Percentiles rank a stretch among this genome's conserved stretches.
Conservation (phyloP, 2,329 filamentous ascomycete species). For the Xylariaceae sp. region DNA sequence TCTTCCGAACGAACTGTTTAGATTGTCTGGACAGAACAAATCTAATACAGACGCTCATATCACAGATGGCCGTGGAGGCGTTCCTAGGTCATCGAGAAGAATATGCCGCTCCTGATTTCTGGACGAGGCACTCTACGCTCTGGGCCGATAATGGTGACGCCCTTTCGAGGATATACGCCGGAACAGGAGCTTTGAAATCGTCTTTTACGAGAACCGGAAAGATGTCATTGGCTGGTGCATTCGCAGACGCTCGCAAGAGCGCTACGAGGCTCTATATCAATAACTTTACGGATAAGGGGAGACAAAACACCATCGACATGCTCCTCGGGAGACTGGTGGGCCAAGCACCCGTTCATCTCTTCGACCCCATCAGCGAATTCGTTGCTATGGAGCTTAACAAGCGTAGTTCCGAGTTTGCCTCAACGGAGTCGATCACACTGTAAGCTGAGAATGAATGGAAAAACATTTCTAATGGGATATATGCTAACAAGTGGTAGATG, state of each 20-base stretch:
- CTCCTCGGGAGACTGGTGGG: conserved; percentile 80
- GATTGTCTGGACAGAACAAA: conserved; percentile 96
- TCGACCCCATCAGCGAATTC: conserved; percentile 90
- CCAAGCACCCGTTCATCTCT: conserved; percentile 77
- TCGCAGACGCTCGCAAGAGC: conserved; percentile 94
- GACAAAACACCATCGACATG: conserved; percentile 93
- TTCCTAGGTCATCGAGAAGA: conserved; percentile 72
- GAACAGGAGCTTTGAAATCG: conserved; percentile 90
- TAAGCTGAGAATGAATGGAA: conserved; percentile 38
- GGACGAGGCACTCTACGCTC: conserved; percentile 83
- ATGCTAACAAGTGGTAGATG: conserved; percentile 34
- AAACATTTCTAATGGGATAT: not conserved
- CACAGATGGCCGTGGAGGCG: conserved; percentile 82
- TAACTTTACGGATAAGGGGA: conserved; percentile 89
- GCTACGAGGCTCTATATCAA: conserved; percentile 94
- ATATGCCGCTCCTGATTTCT: conserved; percentile 71
- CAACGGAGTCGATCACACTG: conserved; percentile 67
- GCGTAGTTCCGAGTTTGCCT: conserved; percentile 67
- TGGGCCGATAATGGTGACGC: conserved; percentile 98
- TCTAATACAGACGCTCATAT: conserved; percentile 91
- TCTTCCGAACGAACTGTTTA: conserved; percentile 92
- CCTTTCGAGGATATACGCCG: conserved; percentile 90
- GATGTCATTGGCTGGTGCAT: conserved; percentile 87
- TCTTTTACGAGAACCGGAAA: conserved; percentile 93
- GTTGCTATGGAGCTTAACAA: conserved; percentile 71